Conservation (phyloP, 331 rosid species). For the Arachis monticola region DNA sequence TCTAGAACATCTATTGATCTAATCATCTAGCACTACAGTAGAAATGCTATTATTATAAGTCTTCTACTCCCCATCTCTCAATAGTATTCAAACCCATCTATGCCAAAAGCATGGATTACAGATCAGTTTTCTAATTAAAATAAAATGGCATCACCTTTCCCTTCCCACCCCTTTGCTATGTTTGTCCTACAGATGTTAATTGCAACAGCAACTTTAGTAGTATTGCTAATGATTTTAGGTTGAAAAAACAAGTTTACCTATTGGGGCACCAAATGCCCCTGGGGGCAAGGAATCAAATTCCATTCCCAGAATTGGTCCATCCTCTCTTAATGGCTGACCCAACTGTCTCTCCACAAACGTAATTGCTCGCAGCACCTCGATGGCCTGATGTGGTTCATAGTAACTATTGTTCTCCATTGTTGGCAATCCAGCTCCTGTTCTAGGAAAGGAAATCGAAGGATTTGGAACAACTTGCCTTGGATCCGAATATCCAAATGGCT, state of each 20-base stretch:
- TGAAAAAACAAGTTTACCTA: slow-evolving; percentile 54
- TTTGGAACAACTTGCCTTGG: slow-evolving; percentile 37
- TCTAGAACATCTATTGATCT: neutral
- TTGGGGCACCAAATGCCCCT: slow-evolving; percentile 70
- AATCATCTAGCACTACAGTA: neutral
- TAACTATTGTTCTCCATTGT: slow-evolving; percentile 43
- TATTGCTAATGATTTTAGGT: neutral
- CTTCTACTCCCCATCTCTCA: slow-evolving; percentile 8
- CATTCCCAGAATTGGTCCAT: slow-evolving; percentile 79
- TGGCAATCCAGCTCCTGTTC: slow-evolving; percentile 46
- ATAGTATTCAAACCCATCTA: neutral
- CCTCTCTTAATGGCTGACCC: slow-evolving; percentile 68
- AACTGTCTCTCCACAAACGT: slow-evolving; percentile 74
- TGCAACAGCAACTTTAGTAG: neutral
- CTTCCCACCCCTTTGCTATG: neutral
- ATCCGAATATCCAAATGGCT: slow-evolving; percentile 45
- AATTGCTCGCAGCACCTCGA: slow-evolving; percentile 59
- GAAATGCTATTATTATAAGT: neutral
- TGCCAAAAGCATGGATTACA: slow-evolving; percentile 7
- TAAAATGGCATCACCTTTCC: slow-evolving; percentile 1
- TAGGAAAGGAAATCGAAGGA: slow-evolving; percentile 45
- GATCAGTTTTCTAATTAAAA: neutral
- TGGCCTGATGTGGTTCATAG: slow-evolving; percentile 52
- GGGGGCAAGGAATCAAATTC: slow-evolving; percentile 85
- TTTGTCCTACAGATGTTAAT: neutral